Percentiles rank a stretch among this genome's conserved stretches.
phyloP scores from a whole-genome alignment of 2,329 filamentous ascomycete genomes.

The Pyrenochaeta sp. region DNA sequence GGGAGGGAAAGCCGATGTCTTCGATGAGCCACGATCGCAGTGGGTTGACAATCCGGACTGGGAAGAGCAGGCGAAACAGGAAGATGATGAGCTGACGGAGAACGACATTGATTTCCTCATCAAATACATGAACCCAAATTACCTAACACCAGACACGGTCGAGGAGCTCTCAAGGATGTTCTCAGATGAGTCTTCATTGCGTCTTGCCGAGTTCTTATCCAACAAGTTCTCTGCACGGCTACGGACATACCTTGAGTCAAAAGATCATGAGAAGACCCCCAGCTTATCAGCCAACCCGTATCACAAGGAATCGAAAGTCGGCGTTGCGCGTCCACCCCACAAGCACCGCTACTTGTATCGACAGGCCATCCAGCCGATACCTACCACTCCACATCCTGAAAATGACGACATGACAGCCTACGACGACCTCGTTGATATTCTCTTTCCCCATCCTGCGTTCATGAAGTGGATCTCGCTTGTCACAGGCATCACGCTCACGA shows the following conservation, averaged over 20 bases:
- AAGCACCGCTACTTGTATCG: slow-evolving; percentile 94
- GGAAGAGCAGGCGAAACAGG: slow-evolving; percentile 52
- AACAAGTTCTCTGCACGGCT: slow-evolving; percentile 78
- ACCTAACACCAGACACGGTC: slow-evolving; percentile 89
- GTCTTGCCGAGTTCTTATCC: slow-evolving; percentile 79
- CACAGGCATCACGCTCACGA: slow-evolving; percentile 77
- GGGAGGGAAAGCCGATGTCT: slow-evolving; percentile 82
- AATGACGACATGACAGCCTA: slow-evolving; percentile 57
- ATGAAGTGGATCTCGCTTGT: slow-evolving; percentile 87
- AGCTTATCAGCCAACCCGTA: slow-evolving; percentile 48
- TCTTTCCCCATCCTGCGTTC: slow-evolving; percentile 87
- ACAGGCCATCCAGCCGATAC: slow-evolving; percentile 58
- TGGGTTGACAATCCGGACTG: slow-evolving; percentile 57
- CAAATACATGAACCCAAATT: slow-evolving; percentile 87
- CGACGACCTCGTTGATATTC: slow-evolving; percentile 79
- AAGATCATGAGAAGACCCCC: slow-evolving; percentile 54
- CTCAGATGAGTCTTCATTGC: slow-evolving; percentile 82
- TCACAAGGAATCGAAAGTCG: slow-evolving; percentile 50
- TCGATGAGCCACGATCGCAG: slow-evolving; percentile 78
- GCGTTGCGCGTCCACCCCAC: slow-evolving; percentile 85
- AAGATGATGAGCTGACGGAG: slow-evolving; percentile 70
- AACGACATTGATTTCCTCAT: slow-evolving; percentile 88
- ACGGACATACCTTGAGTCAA: slow-evolving; percentile 73
- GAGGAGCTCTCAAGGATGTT: slow-evolving; percentile 84
- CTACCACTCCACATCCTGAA: slow-evolving; percentile 44